Base-by-base conservation (phyloP, 306 rosid genomes). In the Castanopsis chinensis region DNA sequence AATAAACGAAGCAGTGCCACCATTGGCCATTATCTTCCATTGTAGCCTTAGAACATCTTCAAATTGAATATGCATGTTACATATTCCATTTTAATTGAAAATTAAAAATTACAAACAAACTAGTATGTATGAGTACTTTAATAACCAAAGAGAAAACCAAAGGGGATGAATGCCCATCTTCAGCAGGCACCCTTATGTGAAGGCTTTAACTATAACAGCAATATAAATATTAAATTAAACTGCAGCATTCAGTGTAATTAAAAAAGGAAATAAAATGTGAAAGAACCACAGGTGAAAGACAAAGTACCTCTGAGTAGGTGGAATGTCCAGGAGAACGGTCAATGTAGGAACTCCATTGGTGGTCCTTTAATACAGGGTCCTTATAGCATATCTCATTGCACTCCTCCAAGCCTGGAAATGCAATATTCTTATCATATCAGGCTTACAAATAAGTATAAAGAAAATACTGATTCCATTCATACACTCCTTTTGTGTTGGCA, bases 301-400 rank as follows among this genome's bases (percentile, higher is more conserved):
- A 25, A 75, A 79, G 55, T 81, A 91, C 97, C 95, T 86, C 94
- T 1, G 99, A 95, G 80, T 88, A 89, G 60, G 82, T 71, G 61
- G 89, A 90, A 79, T 87, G 78, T 41, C 99, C 99, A 33, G 99
- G 99, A 72, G 99, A 95, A 37, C 99, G 97, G 77, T 92, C 97
- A 75, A 95, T 95, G 84, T 84, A 95, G 81, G 99, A 91, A 81
- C 94, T 95, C 99, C 99, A 95, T 51, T 91, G 88, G n/a, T 65
- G 91, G 86, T 92, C 96, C 85, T 91, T 89, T 1, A 95, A 83
- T 55, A 95, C 99, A 71, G 99, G 99, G 78, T 95, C 97, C 87
- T 95, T 95, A 78, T 90, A 95, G 84, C 97, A 95, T 75, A 95
- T 83, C 61, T 88, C 95, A 78, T 85, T 75, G 80, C 97, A 92